phyloP scores from a whole-genome alignment of 1,284 basidiomycete genomes.

The Irpex sp. region DNA sequence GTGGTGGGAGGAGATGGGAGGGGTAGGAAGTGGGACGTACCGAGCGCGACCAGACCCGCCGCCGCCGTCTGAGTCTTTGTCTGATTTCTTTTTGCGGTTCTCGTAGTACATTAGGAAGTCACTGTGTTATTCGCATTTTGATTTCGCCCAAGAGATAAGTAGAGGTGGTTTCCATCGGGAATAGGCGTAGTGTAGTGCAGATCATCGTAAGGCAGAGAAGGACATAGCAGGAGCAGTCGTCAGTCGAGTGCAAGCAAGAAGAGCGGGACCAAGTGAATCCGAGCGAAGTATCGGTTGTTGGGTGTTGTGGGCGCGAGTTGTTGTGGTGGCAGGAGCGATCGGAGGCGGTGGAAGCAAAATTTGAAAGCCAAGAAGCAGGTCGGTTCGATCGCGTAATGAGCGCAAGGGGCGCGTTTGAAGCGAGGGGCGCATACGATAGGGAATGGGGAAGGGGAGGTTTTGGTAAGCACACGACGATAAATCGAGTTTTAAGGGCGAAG shows the following conservation, averaged over 20 bases:
- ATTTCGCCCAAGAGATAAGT: too few species aligned
- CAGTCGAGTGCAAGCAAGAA: too few species aligned
- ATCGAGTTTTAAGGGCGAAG: neutral
- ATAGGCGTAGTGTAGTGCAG: too few species aligned
- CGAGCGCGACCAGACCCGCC: slow-evolving; percentile 15
- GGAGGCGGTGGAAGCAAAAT: neutral
- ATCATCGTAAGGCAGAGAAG: neutral
- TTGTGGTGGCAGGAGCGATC: neutral
- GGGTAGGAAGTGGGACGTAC: slow-evolving; percentile 15
- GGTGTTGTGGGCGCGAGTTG: neutral
- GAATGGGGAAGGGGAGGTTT: neutral
- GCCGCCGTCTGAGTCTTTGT: slow-evolving; percentile 10
- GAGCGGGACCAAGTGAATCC: neutral
- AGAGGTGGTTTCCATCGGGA: too few species aligned
- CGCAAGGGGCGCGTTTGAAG: neutral
- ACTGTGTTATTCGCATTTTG: too few species aligned
- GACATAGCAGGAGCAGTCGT: too few species aligned
- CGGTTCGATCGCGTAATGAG: neutral
- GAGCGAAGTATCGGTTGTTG: neutral
- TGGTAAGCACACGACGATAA: neutral
- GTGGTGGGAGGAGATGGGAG: neutral
- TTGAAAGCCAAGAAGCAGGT: neutral
- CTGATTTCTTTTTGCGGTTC: slow-evolving; percentile 29
- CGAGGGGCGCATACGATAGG: neutral
- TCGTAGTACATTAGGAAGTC: slow-evolving; percentile 44